Conservation (phyloP, 352 stramenopile species). For the Phytopythium ostracodes region DNA sequence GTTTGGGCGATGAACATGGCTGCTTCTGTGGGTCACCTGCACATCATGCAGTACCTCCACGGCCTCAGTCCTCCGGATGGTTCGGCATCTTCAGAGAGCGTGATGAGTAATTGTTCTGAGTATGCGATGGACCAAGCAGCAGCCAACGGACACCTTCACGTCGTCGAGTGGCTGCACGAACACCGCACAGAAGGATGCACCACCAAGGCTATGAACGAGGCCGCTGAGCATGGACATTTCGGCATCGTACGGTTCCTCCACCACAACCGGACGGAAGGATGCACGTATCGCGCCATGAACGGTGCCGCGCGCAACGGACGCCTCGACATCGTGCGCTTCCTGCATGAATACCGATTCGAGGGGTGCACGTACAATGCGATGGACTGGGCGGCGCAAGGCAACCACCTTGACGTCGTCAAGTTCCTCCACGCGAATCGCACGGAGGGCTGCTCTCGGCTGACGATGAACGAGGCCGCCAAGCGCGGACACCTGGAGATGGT, state of each 20-base stretch:
- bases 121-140: conserved; percentile 17
- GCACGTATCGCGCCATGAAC: conserved; percentile 24
- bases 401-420: conserved; percentile 23
- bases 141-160: conserved; percentile 13
- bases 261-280: conserved; percentile 16
- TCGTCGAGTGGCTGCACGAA: conserved; percentile 16
- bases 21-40: conserved; percentile 11
- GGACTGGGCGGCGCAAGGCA: conserved; percentile 20
- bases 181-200: conserved; percentile 16
- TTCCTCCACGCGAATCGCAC: conserved; percentile 23
- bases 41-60: conserved; percentile 13
- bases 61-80: neutral
- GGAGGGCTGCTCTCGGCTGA: conserved; percentile 23
- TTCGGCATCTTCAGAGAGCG: neutral
- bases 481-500: conserved; percentile 10
- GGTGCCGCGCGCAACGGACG: conserved; percentile 20
- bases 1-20: conserved; percentile 17
- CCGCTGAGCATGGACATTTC: conserved; percentile 26
- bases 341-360: conserved; percentile 30
- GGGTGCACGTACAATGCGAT: conserved; percentile 25
- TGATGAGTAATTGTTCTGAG: conserved; percentile 5
- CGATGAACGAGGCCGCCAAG: conserved; percentile 23
- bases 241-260: conserved; percentile 34
- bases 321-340: conserved; percentile 28
- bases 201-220: conserved; percentile 24